Conservation (phyloP, 2,329 filamentous ascomycete genomes). For the Knufia fluminis region DNA sequence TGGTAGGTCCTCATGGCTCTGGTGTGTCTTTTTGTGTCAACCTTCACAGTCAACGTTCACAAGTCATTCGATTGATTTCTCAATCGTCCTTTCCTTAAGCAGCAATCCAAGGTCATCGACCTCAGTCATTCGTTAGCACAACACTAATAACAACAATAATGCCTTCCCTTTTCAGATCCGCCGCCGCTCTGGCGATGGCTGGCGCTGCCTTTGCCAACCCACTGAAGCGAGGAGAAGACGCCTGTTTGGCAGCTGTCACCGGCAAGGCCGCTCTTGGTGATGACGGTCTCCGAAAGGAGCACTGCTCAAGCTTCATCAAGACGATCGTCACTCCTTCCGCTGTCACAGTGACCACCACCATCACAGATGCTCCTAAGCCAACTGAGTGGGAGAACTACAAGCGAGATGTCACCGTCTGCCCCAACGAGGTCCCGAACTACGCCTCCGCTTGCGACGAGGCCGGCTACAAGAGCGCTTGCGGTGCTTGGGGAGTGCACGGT, state of each 20-base stretch:
- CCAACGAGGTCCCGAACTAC: conserved; percentile 23
- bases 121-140: conserved; percentile 21
- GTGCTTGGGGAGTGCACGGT: conserved; percentile 16
- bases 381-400: conserved; percentile 12
- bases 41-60: conserved; percentile 3
- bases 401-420: conserved; percentile 20
- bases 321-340: conserved; percentile 12
- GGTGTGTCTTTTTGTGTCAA: background rate
- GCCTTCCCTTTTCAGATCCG: conserved; percentile 17
- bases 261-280: conserved; percentile 21
- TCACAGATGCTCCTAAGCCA: conserved; percentile 1
- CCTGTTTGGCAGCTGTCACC: conserved; percentile 21
- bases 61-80: conserved; percentile 20
- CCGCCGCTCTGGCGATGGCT: conserved; percentile 20
- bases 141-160: conserved; percentile 14
- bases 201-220: conserved; percentile 18
- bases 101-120: conserved; percentile 18
- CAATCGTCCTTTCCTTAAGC: conserved; percentile 23
- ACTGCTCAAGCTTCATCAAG: conserved; percentile 21
- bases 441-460: conserved; percentile 20
- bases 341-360: conserved; percentile 7
- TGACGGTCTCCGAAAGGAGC: conserved; percentile 14
- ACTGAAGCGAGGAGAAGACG: conserved; percentile 10
- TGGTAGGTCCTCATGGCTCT: background rate
- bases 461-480: conserved; percentile 20